Percentiles rank a stretch among this genome's conserved stretches.
phyloP scores from a whole-genome alignment of 2,329 filamentous ascomycete species.

The Colletotrichum noveboracense region DNA sequence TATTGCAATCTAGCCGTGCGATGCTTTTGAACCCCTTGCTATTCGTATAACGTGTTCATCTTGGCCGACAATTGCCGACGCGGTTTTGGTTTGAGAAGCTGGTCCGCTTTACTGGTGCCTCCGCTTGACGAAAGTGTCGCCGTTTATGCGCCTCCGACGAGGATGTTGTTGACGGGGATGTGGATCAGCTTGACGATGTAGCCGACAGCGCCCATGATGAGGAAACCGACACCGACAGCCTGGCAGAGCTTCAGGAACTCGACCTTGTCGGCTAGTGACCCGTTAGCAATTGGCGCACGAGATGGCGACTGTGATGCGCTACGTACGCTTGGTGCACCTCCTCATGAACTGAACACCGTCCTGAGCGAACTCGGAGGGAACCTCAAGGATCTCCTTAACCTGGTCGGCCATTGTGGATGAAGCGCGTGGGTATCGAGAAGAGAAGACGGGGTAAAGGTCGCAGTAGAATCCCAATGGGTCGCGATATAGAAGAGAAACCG shows the following conservation, averaged over 20 bases:
- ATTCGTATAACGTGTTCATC: conserved; percentile 11
- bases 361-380: conserved; percentile 69
- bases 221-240: conserved; percentile 72
- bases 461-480: conserved; percentile 8
- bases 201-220: conserved; percentile 74
- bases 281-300: not conserved
- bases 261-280: conserved; percentile 35
- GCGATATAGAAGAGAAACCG: not conserved
- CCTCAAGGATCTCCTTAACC: conserved; percentile 73
- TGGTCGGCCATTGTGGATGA: conserved; percentile 64
- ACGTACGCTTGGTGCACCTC: conserved; percentile 66
- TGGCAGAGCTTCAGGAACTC: conserved; percentile 53
- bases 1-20: conserved; percentile 3
- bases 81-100: not conserved
- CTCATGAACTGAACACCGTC: conserved; percentile 68
- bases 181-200: conserved; percentile 76
- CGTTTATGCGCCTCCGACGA: conserved; percentile 68
- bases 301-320: not conserved
- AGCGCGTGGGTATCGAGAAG: conserved; percentile 12
- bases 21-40: conserved; percentile 10
- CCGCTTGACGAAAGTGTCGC: not conserved
- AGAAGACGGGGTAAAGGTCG: not conserved
- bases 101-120: not conserved
- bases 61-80: not conserved
- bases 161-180: conserved; percentile 73